phyloP scores from a whole-genome alignment of 2,329 filamentous ascomycete species.

The Colletotrichum caudatum region DNA sequence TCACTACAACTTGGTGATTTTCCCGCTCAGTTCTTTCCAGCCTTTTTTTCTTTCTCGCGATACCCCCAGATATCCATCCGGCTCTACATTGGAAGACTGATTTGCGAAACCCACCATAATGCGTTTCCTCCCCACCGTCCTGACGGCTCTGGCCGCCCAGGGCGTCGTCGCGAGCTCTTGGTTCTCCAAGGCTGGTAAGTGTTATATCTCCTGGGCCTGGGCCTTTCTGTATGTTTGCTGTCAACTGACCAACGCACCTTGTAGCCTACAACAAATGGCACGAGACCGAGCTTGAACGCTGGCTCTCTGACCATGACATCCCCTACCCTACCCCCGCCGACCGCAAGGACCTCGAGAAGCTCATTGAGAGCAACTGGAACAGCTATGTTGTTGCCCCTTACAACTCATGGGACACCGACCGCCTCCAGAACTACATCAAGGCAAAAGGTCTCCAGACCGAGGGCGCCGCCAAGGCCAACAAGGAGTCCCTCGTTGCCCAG shows the following conservation, averaged over 20 bases:
- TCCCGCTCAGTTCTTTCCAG: conserved; percentile 43
- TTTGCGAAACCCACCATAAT: conserved; percentile 63
- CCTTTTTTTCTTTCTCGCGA: conserved; percentile 22
- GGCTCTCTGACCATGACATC: conserved; percentile 92
- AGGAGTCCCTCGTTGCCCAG: conserved; percentile 75
- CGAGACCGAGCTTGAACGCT: conserved; percentile 95
- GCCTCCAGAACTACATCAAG: conserved; percentile 76
- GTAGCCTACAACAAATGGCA: conserved; percentile 99
- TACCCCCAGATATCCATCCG: conserved; percentile 32
- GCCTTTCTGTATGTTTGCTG: conserved; percentile 11
- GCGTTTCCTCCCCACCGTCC: conserved; percentile 79
- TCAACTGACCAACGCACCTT: conserved; percentile 27
- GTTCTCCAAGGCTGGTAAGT: conserved; percentile 87
- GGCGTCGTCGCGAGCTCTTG: conserved; percentile 80
- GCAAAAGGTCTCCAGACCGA: conserved; percentile 78
- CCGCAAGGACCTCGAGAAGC: conserved; percentile 91
- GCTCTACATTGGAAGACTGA: conserved; percentile 40
- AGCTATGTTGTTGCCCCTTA: conserved; percentile 80
- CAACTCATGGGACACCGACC: conserved; percentile 78
- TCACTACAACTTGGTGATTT: conserved; percentile 30
- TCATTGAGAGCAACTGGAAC: conserved; percentile 94
- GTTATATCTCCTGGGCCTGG: conserved; percentile 47
- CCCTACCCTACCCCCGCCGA: conserved; percentile 91
- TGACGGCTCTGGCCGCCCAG: conserved; percentile 79
- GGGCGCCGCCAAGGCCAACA: conserved; percentile 74